phyloP scores from a whole-genome alignment of 2,329 filamentous ascomycete species.

The Diaporthe batatas region DNA sequence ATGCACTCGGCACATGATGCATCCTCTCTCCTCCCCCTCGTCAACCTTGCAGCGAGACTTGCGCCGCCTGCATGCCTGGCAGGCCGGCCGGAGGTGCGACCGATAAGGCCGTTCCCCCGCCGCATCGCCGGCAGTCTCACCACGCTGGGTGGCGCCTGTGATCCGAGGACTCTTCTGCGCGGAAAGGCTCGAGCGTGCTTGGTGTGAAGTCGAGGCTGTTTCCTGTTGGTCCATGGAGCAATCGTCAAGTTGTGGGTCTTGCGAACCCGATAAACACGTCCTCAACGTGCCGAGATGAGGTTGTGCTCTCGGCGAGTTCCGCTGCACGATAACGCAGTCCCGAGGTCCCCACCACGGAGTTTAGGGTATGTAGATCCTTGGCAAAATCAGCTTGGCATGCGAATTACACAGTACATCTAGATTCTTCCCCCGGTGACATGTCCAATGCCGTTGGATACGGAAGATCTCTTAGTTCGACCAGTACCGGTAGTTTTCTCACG shows the following conservation, averaged over 20 bases:
- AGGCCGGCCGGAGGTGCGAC: slow-evolving; percentile 72
- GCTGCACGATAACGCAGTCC: background rate
- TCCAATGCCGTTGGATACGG: background rate
- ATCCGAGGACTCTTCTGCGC: background rate
- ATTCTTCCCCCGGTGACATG: background rate
- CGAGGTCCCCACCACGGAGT: background rate
- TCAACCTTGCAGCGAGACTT: slow-evolving; percentile 74
- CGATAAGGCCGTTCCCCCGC: slow-evolving; percentile 64
- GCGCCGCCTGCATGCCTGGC: slow-evolving; percentile 69
- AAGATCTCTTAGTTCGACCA: background rate
- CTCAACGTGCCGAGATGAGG: background rate
- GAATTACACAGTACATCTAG: background rate
- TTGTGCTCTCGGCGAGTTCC: slow-evolving; percentile 10
- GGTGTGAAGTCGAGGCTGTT: background rate
- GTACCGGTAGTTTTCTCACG: background rate
- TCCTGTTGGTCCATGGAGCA: slow-evolving; percentile 4
- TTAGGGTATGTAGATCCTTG: background rate
- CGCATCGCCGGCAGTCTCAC: slow-evolving; percentile 4
- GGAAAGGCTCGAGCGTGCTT: background rate
- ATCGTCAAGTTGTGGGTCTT: background rate
- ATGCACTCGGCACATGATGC: slow-evolving; percentile 70
- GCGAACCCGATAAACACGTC: background rate
- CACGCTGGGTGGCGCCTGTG: background rate
- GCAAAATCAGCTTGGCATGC: background rate
- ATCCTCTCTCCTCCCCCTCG: slow-evolving; percentile 60